Evolutionary conservation across 2,329 filamentous ascomycete genomes (phyloP), one percentile per base, ranked within the genome.

Genomic region (Knufia fluminis): DNA sequence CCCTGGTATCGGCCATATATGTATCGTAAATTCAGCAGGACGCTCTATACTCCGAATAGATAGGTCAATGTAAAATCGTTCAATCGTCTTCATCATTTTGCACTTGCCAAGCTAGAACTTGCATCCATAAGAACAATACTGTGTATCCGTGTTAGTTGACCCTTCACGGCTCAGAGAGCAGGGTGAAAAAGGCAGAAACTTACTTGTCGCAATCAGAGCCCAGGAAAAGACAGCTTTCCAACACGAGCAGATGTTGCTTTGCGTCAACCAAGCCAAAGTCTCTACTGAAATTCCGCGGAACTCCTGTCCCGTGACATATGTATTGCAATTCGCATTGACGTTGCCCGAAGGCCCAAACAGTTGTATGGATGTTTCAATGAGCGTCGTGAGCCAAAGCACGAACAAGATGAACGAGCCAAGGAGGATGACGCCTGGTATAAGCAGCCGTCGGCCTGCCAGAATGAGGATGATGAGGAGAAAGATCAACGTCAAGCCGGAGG

Each of bases 101-200:
- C 39, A 80, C 77, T 59, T 78, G 74, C 62, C 68, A 74, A 4
- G 74, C 76, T 71, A 83, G 76, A 42, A 83, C 65, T 62, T 82
- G 77, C 77, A 83, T 80, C 76, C 79, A 83, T 19, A 82, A 61
- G 60, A 81, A 73, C 58, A 83, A 80, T n/a, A 82, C 72, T 1
- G 72, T 71, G 33, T n/a, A 17, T 17, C 4, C 16, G 19, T 6
- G 19, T 36, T 38, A 24, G 12, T 17, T 23, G 24, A 20, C 16
- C 32, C 9, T 23, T 24, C 20, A n/a, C 19, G 4, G 9, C 20
- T 10, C 7, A 26, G 17, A 26, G 16, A 3, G 44, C 12, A 6
- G 12, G 26, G 26, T 6, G 26, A 12, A 28, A 28, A 12, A 28
- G 26, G 12, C 26, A 28, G 31, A 23, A 16, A 38, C 44, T 6